Conservation (phyloP, 2,329 filamentous ascomycete genomes). For the Plectosphaerella cucumerina region DNA sequence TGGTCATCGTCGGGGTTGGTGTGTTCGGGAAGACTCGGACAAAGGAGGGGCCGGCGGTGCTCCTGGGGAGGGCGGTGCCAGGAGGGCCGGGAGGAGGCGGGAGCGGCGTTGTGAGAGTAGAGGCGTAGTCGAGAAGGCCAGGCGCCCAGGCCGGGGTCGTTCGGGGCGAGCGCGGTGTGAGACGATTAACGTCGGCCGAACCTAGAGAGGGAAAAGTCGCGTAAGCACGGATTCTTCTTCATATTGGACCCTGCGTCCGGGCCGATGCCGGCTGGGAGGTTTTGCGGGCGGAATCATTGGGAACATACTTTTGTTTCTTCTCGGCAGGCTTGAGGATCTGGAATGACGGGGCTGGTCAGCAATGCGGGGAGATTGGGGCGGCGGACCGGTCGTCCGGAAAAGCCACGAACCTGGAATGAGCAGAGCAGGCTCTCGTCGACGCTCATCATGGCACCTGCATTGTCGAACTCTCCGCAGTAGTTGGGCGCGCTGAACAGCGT, state of each 20-base stretch:
- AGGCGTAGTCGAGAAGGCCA: not conserved
- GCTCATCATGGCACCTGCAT: conserved; percentile 99
- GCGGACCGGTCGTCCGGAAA: not conserved
- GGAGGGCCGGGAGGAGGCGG: conserved; percentile 5
- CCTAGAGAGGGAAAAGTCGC: conserved; percentile 77
- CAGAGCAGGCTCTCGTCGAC: conserved; percentile 97
- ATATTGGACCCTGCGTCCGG: conserved; percentile 61
- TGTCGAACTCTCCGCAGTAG: conserved; percentile 99
- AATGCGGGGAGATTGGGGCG: not conserved
- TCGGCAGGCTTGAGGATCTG: conserved; percentile 99
- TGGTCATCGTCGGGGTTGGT: conserved; percentile 10
- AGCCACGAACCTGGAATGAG: conserved; percentile 81
- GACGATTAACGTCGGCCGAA: conserved; percentile 84
- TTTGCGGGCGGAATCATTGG: conserved; percentile 64
- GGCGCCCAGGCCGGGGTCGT: not conserved
- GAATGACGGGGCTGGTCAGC: conserved; percentile 5
- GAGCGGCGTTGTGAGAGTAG: not conserved
- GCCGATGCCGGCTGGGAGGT: conserved; percentile 63
- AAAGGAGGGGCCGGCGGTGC: conserved; percentile 7
- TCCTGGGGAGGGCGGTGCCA: conserved; percentile 2
- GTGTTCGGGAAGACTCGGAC: conserved; percentile 12
- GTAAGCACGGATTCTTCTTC: conserved; percentile 61
- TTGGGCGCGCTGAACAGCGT: conserved; percentile 98
- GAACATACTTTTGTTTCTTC: conserved; percentile 99
- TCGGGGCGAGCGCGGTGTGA: conserved; percentile 8